Conservation (phyloP, 2,329 filamentous ascomycete genomes). For the Neofusicoccum cordaticola region DNA sequence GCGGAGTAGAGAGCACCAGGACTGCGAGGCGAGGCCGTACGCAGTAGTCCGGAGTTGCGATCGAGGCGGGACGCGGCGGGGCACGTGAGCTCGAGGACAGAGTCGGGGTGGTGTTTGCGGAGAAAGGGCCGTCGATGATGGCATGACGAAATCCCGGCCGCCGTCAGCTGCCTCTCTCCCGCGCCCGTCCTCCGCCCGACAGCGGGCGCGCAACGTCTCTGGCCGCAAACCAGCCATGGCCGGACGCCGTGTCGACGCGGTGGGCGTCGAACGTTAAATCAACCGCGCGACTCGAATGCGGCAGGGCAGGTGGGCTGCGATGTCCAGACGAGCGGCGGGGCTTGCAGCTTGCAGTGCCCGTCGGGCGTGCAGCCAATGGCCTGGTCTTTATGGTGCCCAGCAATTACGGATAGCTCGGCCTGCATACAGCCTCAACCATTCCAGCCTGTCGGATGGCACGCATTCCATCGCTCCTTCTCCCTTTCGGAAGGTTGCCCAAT, state of each 20-base stretch:
- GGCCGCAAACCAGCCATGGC: not conserved
- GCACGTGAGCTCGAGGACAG: not conserved
- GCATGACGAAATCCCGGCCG: not conserved
- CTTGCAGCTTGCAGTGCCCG: not conserved
- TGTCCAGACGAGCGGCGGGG: not conserved
- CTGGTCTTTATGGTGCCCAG: not conserved
- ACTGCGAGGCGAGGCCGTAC: not conserved
- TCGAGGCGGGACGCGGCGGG: not conserved
- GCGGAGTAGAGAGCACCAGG: not conserved
- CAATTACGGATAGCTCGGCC: not conserved
- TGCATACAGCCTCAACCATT: not conserved
- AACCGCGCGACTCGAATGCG: not conserved
- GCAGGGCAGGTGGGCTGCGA: not conserved
- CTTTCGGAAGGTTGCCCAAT: not conserved
- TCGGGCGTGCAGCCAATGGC: not conserved
- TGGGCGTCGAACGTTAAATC: not conserved
- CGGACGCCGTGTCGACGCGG: not conserved
- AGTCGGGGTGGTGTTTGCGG: not conserved
- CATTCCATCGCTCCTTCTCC: not conserved
- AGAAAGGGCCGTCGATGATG: constrained; percentile 4
- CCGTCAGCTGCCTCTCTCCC: not conserved
- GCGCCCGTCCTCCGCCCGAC: not conserved
- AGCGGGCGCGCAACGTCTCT: not conserved
- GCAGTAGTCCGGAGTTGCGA: not conserved
- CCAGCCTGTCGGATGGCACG: not conserved